phyloP scores from a whole-genome alignment of 495 filamentous ascomycete species.

The Immersiella caudata region DNA sequence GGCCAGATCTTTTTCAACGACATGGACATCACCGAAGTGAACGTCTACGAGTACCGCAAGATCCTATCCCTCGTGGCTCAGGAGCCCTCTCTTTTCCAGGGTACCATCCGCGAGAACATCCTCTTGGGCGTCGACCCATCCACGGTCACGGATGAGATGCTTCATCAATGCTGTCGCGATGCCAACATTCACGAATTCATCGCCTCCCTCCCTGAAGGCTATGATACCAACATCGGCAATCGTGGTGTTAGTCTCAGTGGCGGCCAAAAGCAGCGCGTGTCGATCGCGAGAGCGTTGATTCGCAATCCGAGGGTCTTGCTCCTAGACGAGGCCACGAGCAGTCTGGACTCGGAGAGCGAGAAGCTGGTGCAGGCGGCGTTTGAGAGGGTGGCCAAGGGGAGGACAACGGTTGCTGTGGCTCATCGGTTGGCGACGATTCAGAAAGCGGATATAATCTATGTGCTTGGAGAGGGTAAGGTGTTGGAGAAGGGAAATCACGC shows the following conservation, averaged over 20 bases:
- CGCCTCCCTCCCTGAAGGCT: conserved; percentile 59
- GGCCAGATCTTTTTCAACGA: conserved; percentile 60
- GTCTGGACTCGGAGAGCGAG: conserved; percentile 76
- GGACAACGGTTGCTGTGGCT: conserved; percentile 75
- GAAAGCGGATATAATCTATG: conserved; percentile 57
- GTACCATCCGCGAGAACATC: conserved; percentile 63
- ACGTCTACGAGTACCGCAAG: conserved; percentile 55
- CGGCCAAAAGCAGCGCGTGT: conserved; percentile 75
- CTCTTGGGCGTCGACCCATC: conserved; percentile 50
- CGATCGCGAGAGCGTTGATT: conserved; percentile 75
- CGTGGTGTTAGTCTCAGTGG: conserved; percentile 68
- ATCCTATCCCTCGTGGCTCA: conserved; percentile 63
- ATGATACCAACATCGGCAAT: conserved; percentile 62
- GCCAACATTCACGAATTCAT: conserved; percentile 69
- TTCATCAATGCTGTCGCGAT: conserved; percentile 58
- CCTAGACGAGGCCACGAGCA: conserved; percentile 77
- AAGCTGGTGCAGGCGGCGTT: conserved; percentile 70
- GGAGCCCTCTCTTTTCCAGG: conserved; percentile 59
- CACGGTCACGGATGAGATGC: conserved; percentile 50
- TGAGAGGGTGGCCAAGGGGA: conserved; percentile 58
- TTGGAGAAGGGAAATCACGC: conserved; percentile 57
- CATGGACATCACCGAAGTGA: conserved; percentile 46
- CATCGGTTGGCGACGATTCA: conserved; percentile 59
- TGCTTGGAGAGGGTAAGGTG: conserved; percentile 55
- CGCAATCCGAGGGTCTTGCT: conserved; percentile 70